Conservation (phyloP, 2,329 filamentous ascomycete genomes). For the Coniochaeta ligniaria region DNA sequence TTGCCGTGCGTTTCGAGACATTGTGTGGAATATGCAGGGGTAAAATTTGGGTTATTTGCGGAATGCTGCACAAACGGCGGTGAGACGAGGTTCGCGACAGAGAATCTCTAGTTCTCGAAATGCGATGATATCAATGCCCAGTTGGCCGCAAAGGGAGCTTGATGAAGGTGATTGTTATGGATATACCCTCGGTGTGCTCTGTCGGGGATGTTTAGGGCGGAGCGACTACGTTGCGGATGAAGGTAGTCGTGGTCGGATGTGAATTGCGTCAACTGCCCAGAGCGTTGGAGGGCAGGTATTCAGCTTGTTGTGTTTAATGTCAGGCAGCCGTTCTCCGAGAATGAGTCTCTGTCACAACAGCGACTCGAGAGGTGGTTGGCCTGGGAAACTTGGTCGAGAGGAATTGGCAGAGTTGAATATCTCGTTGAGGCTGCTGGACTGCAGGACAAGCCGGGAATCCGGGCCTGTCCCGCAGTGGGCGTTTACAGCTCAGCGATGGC, state of each 20-base stretch:
- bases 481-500: slow-evolving; percentile 89
- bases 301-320: slow-evolving; percentile 23
- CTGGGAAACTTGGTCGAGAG: slow-evolving; percentile 61
- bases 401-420: slow-evolving; percentile 53
- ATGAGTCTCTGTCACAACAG: slow-evolving; percentile 3
- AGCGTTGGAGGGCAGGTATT: slow-evolving; percentile 8
- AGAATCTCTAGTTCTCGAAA: neutral
- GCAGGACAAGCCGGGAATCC: slow-evolving; percentile 52
- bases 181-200: neutral
- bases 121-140: neutral
- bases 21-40: slow-evolving; percentile 24
- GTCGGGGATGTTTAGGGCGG: neutral
- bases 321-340: slow-evolving; percentile 24
- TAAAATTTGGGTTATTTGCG: slow-evolving; percentile 8
- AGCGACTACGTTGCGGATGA: neutral
- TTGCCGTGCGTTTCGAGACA: slow-evolving; percentile 47
- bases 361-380: slow-evolving; percentile 37
- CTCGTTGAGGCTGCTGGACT: slow-evolving; percentile 83
- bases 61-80: slow-evolving; percentile 26
- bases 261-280: neutral
- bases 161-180: neutral
- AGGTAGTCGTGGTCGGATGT: neutral
- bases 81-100: slow-evolving; percentile 15
- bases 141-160: neutral
- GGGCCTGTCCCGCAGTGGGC: slow-evolving; percentile 66